Conservation (phyloP, 176 grass and related monocot species). For the Eragrostis nindensis region DNA sequence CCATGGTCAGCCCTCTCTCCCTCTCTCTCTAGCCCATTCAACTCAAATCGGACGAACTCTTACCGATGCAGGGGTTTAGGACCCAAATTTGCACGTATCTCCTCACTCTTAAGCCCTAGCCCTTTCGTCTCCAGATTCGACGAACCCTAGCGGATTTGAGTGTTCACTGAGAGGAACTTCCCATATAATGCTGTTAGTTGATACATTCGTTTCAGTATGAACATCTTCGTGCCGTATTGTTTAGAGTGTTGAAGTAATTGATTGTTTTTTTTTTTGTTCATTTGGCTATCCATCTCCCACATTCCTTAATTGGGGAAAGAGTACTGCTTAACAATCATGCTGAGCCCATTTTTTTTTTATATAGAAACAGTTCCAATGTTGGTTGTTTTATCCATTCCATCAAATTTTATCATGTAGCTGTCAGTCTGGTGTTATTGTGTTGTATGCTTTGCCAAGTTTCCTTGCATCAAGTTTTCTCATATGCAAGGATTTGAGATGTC, state of each 20-base stretch:
- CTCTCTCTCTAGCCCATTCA: not conserved
- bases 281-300: not conserved
- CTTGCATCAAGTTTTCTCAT: too few relatives aligned
- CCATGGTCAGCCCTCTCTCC: not conserved
- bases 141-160: not conserved
- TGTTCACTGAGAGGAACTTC: not conserved
- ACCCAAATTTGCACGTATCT: not conserved
- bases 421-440: not conserved
- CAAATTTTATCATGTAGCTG: not conserved
- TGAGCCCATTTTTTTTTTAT: not conserved
- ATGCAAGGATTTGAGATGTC: too few relatives aligned
- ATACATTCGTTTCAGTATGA: not conserved
- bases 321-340: not conserved
- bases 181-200: not conserved
- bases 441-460: not conserved
- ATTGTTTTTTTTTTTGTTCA: not conserved
- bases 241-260: not conserved
- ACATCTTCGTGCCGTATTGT: too few relatives aligned
- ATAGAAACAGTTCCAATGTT: not conserved
- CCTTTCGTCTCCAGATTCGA: not conserved
- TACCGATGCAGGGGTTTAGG: not conserved
- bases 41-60: not conserved
- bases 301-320: not conserved
- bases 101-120: not conserved
- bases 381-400: not conserved